Evolutionary conservation across 495 filamentous ascomycete species (phyloP).

Genomic region (Lepidopterella palustris): DNA sequence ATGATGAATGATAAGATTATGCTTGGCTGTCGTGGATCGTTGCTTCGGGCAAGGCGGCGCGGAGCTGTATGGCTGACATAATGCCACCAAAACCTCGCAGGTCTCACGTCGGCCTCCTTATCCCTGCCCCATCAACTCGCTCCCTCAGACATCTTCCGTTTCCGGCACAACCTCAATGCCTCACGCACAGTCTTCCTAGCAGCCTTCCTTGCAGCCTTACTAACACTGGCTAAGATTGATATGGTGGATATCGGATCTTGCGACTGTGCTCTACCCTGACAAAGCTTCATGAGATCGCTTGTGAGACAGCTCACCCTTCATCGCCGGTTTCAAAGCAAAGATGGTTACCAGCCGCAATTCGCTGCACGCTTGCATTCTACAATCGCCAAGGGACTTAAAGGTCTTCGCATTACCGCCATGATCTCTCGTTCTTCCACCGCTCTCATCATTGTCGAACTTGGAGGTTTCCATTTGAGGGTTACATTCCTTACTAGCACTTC

Average conservation of each 20-base stretch:
- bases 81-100: conserved; percentile 7
- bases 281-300: conserved; percentile 8
- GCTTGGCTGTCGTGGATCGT: conserved; percentile 12
- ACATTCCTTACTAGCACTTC: conserved; percentile 30
- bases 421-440: conserved; percentile 23
- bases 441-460: conserved; percentile 17
- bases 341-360: conserved; percentile 21
- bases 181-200: conserved; percentile 10
- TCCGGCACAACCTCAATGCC: conserved; percentile 26
- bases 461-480: conserved; percentile 24
- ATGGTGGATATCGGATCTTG: conserved; percentile 17
- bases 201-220: conserved; percentile 6
- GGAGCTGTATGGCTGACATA: conserved; percentile 2
- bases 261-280: conserved; percentile 12
- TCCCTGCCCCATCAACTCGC: too few species aligned
- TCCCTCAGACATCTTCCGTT: conserved; percentile 23
- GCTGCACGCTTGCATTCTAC: neutral
- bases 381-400: conserved; percentile 27
- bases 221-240: conserved; percentile 9
- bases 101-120: conserved; percentile 20
- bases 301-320: conserved; percentile 29
- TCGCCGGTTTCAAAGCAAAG: conserved; percentile 29
- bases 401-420: conserved; percentile 12
- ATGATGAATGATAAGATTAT: conserved; percentile 16
- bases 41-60: conserved; percentile 8